These are phyloP conservation scores for Actinidia chinensis DNA, from an alignment of 179 eudicot genomes.

Conservation along the genomic window DNA sequence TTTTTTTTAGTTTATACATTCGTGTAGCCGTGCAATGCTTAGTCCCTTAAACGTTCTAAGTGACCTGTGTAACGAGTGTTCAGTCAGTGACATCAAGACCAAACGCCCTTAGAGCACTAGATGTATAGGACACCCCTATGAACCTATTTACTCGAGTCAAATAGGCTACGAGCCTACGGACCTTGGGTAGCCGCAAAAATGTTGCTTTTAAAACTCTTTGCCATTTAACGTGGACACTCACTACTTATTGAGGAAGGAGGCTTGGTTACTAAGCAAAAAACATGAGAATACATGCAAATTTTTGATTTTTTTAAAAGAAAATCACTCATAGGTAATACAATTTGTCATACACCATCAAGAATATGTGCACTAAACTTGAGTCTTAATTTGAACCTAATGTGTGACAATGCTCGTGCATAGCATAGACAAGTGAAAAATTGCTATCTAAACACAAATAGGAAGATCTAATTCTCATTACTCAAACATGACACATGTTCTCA, in stretches of 20 bases:
- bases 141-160: no score
- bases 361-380: not conserved
- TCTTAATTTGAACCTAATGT: not conserved
- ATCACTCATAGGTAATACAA: not conserved
- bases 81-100: no score
- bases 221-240: not conserved
- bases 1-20: no score
- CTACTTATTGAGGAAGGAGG: not conserved
- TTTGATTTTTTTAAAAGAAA: not conserved
- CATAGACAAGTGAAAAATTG: not conserved
- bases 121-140: no score
- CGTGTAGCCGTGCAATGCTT: no score
- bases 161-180: no score
- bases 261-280: not conserved
- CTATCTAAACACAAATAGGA: not conserved
- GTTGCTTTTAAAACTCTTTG: not conserved
- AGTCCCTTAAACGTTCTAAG: no score
- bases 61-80: not conserved
- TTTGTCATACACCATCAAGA: not conserved
- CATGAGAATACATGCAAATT: not conserved
- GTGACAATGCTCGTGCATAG: not conserved
- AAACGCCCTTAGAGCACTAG: no score
- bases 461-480: not conserved
- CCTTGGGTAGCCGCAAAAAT: not conserved
- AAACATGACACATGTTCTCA: not conserved